Base-by-base conservation (phyloP, 1,284 basidiomycete species). In the Cryptococcus neoformans region DNA sequence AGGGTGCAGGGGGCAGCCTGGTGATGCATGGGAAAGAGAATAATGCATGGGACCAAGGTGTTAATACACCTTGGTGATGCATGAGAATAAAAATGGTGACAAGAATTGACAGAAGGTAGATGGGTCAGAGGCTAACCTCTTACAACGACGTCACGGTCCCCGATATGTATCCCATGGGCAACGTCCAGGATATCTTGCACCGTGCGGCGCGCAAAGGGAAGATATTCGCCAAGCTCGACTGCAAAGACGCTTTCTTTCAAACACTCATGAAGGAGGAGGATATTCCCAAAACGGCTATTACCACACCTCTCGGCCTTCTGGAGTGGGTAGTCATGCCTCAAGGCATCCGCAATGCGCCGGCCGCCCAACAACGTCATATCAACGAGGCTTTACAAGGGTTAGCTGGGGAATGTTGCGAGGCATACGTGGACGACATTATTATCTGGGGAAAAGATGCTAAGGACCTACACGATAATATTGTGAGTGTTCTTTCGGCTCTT, bases 301-400 rank as follows among this genome's bases (percentile, higher is more conserved):
- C 36, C 9, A 50, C 49, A 17, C n/a, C 49, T 4, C 34, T 17
- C 17, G 46, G 49, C 7, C 14, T 50, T 9, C 36, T 35, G 14
- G 49, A 50, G 36, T 50, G 49, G 49, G 49, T 50, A 14, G 49
- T 50, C 2, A 41, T 50, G 49, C 49, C 49, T 3, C 49, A 50
- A 10, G 49, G 49, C 28, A 36, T 36, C 8, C 17, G 10, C 1
- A 50, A 50, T n/a, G 28, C 49, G 4, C 49, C 49, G 8, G 49
- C 49, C 3, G 36, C 49, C 1, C 49, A 50, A 11, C 36, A 50
- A 17, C 3, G 37, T 5, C 4, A 38, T 10, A 2, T 50, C 9
- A 50, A 50, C 21, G 49, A 50, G 28, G 49, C 49, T 16, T 40
- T 50, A 10, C 4, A 21, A 5, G 37, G 37, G 14, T 10, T 50